Base-by-base conservation (phyloP, 2,329 filamentous ascomycete species). In the Cercospora janseana region DNA sequence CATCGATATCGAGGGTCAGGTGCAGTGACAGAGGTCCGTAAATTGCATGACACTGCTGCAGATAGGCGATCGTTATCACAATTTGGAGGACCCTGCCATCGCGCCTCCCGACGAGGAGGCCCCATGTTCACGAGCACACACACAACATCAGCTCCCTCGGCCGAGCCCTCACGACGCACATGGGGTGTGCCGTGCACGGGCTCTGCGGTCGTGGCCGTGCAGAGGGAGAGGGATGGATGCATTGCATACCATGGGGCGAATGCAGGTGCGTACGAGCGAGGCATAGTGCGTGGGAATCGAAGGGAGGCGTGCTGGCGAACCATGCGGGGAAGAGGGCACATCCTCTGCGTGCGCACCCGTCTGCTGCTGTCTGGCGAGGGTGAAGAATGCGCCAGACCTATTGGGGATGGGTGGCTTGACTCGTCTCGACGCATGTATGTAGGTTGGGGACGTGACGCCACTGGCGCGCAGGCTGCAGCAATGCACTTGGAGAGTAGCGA, bases 311-410 rank as follows among this genome's bases (percentile, higher is more conserved):
- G 41, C 15, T 43, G 27, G 29, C 29, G 43, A 46, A 46, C 29
- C 29, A 44, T 46, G 44, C 44, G 44, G 44, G 44, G 44, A 38
- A 46, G 29, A 13, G 13, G 28, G 16, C 23, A 9, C 28, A 46
- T 46, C 44, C 44, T 46, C 20, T 26, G 21, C 24, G 13, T 21
- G 15, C 20, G 21, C 28, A 32, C 28, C 13, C 16, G 21, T 16
- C 44, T 6, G n/a, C n/a, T n/a, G n/a, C n/a, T n/a, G n/a, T n/a
- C n/a, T n/a, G n/a, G n/a, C n/a, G n/a, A n/a, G n/a, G n/a, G n/a
- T n/a, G n/a, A n/a, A n/a, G n/a, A n/a, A n/a, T n/a, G 38, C 26
- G 26, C 40, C 40, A 43, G 40, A 26, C 23, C 24, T 21, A 16
- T 27, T 38, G 3, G 6, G 35, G 13, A 24, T 29, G 21, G 34